These are phyloP conservation scores for Leccinum sublutescens DNA, from an alignment of 768 basidiomycete genomes.

Conservation along the genomic window DNA sequence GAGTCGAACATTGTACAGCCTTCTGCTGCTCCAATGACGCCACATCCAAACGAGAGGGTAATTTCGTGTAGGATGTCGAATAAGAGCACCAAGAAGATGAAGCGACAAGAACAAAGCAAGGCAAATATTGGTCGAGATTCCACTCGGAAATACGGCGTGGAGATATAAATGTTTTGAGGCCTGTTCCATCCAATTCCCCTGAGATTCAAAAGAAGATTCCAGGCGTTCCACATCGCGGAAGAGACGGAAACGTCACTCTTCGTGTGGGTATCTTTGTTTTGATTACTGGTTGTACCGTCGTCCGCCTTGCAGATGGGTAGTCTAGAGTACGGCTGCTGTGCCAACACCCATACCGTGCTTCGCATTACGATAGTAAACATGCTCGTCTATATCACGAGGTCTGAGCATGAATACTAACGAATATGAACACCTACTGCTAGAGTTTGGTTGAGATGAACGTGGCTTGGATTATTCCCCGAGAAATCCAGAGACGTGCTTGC, in stretches of 20 bases:
- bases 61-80: slow-evolving; percentile 4
- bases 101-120: slow-evolving; percentile 16
- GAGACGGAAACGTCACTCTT: slow-evolving; percentile 6
- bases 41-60: slow-evolving; percentile 34
- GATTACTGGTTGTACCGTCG: not conserved
- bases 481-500: slow-evolving; percentile 32
- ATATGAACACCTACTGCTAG: slow-evolving; percentile 14
- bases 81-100: not conserved
- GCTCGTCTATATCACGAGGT: slow-evolving; percentile 10
- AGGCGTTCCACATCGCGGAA: slow-evolving; percentile 28
- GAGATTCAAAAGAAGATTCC: slow-evolving; percentile 8
- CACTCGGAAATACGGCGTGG: slow-evolving; percentile 12
- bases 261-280: not conserved
- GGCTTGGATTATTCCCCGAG: slow-evolving; percentile 14
- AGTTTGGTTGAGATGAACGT: slow-evolving; percentile 22
- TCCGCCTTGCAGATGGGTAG: slow-evolving; percentile 2
- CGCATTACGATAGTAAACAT: slow-evolving; percentile 31
- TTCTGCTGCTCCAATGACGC: slow-evolving; percentile 34
- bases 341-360: slow-evolving; percentile 22
- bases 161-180: slow-evolving; percentile 3
- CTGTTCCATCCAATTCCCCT: too few species aligned
- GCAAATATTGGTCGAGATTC: slow-evolving; percentile 20
- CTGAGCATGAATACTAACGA: not conserved
- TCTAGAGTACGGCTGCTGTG: slow-evolving; percentile 12
- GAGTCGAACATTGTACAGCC: slow-evolving; percentile 40